Conservation (phyloP, 2,329 filamentous ascomycete species). For the Ilyonectria sp. region DNA sequence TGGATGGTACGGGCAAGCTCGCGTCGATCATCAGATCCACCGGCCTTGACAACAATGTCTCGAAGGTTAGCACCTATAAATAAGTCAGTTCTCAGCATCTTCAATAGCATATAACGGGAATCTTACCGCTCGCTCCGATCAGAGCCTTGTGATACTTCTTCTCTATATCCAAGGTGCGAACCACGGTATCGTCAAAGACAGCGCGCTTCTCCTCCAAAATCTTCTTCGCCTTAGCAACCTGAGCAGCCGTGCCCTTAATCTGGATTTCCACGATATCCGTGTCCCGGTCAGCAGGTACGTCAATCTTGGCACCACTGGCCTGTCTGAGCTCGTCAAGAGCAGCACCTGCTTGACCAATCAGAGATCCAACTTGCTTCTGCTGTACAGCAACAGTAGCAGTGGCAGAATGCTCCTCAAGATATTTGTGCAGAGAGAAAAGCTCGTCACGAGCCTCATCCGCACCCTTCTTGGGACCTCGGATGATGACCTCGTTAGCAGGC, state of each 20-base stretch:
- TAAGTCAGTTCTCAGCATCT: slow-evolving; percentile 49
- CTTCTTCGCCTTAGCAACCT: slow-evolving; percentile 94
- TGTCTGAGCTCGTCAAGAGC: slow-evolving; percentile 93
- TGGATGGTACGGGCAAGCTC: slow-evolving; percentile 91
- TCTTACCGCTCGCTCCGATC: slow-evolving; percentile 89
- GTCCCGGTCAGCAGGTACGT: slow-evolving; percentile 88
- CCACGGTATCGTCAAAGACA: slow-evolving; percentile 91
- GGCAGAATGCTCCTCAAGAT: slow-evolving; percentile 89
- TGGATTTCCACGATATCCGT: slow-evolving; percentile 85
- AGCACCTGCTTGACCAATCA: slow-evolving; percentile 92
- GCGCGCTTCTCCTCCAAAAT: slow-evolving; percentile 88
- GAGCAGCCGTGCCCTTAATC: slow-evolving; percentile 91
- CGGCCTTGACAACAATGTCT: slow-evolving; percentile 88
- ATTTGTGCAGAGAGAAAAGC: slow-evolving; percentile 89
- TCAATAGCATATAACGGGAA: background rate
- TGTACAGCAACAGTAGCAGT: slow-evolving; percentile 86
- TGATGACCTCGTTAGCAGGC: slow-evolving; percentile 87
- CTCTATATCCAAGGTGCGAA: slow-evolving; percentile 89
- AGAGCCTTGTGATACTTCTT: slow-evolving; percentile 92
- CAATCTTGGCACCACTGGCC: slow-evolving; percentile 88
- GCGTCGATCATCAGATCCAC: slow-evolving; percentile 88
- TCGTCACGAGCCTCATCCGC: slow-evolving; percentile 94
- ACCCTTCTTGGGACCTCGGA: slow-evolving; percentile 93
- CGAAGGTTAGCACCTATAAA: slow-evolving; percentile 84
- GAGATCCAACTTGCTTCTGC: slow-evolving; percentile 91